These are phyloP conservation scores for Microbotryum violaceum DNA, from an alignment of 1,284 basidiomycete species.

Conservation along the genomic window DNA sequence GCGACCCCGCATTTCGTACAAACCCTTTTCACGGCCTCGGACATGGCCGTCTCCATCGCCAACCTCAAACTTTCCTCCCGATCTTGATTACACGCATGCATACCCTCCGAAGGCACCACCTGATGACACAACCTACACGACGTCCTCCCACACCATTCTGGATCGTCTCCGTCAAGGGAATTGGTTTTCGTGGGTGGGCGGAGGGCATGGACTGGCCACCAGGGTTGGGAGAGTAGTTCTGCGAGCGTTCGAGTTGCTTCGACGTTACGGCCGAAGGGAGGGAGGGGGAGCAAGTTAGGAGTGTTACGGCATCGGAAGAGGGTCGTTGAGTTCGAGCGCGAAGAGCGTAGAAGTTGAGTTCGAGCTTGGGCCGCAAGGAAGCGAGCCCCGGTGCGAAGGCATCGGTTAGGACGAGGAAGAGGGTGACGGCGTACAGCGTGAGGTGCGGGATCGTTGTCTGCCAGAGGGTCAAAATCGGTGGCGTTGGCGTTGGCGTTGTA, in stretches of 20 bases:
- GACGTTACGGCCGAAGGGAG: background rate
- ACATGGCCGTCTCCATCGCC: slow-evolving; percentile 22
- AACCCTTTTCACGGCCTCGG: slow-evolving; percentile 7
- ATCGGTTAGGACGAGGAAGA: too few species aligned
- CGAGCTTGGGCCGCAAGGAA: too few species aligned
- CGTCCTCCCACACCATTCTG: slow-evolving; percentile 5
- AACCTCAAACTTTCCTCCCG: slow-evolving; percentile 17
- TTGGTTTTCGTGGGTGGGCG: background rate
- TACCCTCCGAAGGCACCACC: background rate
- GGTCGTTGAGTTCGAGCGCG: too few species aligned
- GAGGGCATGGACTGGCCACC: background rate
- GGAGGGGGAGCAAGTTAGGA: background rate
- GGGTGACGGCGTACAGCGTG: too few species aligned
- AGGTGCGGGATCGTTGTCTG: too few species aligned
- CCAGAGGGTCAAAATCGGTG: too few species aligned
- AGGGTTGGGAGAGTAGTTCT: background rate
- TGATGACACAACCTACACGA: slow-evolving; percentile 15
- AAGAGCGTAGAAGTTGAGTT: too few species aligned
- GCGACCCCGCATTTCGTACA: slow-evolving; percentile 17
- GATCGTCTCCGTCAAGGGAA: background rate
- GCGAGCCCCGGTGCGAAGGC: too few species aligned
- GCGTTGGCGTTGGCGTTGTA: background rate
- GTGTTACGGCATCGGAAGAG: background rate
- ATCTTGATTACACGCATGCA: background rate
- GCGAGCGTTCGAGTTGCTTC: background rate